A percentile compares a stretch with the other conserved stretches of the same genome.
phyloP scores from a whole-genome alignment of 805 yeast genomes.

The Pichia manshurica region DNA sequence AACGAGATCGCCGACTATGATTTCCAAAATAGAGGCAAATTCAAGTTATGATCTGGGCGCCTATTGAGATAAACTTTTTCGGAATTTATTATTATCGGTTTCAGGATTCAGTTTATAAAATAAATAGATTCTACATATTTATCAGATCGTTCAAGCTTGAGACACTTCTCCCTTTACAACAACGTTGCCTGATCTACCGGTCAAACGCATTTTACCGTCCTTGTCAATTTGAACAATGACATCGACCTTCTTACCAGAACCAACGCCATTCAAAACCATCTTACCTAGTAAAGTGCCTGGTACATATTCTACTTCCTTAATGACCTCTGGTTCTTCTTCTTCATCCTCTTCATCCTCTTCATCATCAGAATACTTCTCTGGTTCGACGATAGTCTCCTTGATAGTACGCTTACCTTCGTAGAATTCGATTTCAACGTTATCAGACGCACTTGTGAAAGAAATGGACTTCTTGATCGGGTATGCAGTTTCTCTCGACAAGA shows the following conservation, averaged over 20 bases:
- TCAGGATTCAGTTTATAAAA: not conserved
- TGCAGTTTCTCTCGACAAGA: constrained; percentile 79
- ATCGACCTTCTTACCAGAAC: constrained; percentile 62
- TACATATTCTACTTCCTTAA: constrained; percentile 66
- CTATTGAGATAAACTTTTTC: not conserved
- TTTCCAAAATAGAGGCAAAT: constrained; percentile 3
- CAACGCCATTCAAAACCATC: constrained; percentile 65
- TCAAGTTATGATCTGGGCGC: constrained; percentile 5
- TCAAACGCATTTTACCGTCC: constrained; percentile 58
- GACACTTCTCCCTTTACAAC: constrained; percentile 45
- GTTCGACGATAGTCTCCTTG: constrained; percentile 75
- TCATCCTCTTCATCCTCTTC: constrained; percentile 41
- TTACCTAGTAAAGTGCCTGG: constrained; percentile 75
- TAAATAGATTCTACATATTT: not conserved
- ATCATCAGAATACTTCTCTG: constrained; percentile 48
- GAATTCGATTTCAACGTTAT: constrained; percentile 61
- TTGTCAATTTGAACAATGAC: constrained; percentile 58
- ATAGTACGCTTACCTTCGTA: constrained; percentile 82
- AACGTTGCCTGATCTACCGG: constrained; percentile 51
- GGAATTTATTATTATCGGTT: no score
- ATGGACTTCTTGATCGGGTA: constrained; percentile 81
- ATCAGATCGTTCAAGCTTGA: constrained; percentile 17
- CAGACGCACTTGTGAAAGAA: constrained; percentile 56
- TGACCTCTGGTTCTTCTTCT: constrained; percentile 91
- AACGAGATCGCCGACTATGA: constrained; percentile 5